Evolutionary conservation across 805 yeast species (phyloP).

Genomic region (Starmerella ratchasimensis): DNA sequence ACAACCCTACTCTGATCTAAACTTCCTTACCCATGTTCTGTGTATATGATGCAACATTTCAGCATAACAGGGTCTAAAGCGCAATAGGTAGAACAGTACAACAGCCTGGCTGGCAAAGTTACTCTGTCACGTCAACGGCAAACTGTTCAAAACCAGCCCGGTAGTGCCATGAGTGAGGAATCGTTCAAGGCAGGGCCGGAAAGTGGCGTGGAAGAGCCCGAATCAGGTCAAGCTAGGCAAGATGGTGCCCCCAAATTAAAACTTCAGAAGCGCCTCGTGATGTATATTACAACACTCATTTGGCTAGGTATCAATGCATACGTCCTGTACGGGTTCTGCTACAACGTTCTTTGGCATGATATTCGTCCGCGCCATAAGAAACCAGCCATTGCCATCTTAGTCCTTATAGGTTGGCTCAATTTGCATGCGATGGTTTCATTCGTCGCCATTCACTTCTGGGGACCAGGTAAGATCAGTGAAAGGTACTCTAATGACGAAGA

Average conservation of each 20-base stretch:
- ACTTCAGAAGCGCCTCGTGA: no score
- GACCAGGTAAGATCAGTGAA: constrained; percentile 42
- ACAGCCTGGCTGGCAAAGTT: no score
- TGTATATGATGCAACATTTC: no score
- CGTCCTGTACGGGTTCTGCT: constrained; percentile 18
- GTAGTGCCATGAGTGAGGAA: not conserved
- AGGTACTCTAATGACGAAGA: constrained; percentile 5
- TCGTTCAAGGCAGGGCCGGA: constrained; percentile 8
- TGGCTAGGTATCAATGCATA: constrained; percentile 16
- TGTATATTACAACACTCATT: not conserved
- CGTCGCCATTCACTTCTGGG: constrained; percentile 33
- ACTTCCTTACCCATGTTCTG: no score
- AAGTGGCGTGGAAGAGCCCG: constrained; percentile 1
- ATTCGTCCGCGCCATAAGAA: constrained; percentile 6
- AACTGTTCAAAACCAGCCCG: no score
- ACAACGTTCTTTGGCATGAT: constrained; percentile 15
- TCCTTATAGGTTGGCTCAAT: constrained; percentile 10
- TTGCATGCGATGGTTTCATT: constrained; percentile 27
- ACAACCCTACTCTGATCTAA: no score
- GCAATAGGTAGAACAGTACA: no score
- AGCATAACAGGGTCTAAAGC: no score
- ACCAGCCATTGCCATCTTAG: constrained; percentile 16
- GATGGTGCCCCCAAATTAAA: not conserved
- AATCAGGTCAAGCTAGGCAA: not conserved
- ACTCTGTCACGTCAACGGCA: no score